A percentile compares a stretch with the other conserved stretches of the same genome.
phyloP scores from a whole-genome alignment of 768 basidiomycete species.

The Boletus rubroflammeus region DNA sequence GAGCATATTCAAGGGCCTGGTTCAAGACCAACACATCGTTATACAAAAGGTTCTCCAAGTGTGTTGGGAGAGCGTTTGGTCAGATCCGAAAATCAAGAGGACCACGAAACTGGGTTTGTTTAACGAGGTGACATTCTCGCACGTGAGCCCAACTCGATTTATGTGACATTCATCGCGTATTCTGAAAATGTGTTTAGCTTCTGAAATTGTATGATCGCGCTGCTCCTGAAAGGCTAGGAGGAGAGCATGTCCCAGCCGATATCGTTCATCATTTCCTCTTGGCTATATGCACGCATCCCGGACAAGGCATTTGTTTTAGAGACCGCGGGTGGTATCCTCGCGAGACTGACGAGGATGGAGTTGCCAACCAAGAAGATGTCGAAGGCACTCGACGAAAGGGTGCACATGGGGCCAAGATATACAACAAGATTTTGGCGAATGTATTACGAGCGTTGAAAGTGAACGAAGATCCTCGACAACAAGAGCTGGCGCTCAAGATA shows the following conservation, averaged over 20 bases:
- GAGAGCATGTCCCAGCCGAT: slow-evolving; percentile 65
- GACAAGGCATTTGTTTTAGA: slow-evolving; percentile 81
- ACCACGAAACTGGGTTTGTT: slow-evolving; percentile 72
- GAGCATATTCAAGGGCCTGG: slow-evolving; percentile 70
- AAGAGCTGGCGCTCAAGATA: slow-evolving; percentile 79
- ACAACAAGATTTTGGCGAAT: slow-evolving; percentile 82
- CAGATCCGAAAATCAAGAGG: slow-evolving; percentile 65
- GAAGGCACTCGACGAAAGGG: slow-evolving; percentile 32
- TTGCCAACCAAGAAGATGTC: slow-evolving; percentile 36
- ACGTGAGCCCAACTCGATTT: slow-evolving; percentile 41
- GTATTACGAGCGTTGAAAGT: slow-evolving; percentile 73
- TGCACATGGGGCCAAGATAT: slow-evolving; percentile 42
- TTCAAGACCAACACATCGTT: slow-evolving; percentile 61
- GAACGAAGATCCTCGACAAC: slow-evolving; percentile 85
- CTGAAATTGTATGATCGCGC: slow-evolving; percentile 70
- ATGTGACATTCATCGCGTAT: neutral
- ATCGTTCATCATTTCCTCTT: slow-evolving; percentile 85
- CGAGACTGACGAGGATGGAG: slow-evolving; percentile 45
- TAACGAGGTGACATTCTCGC: slow-evolving; percentile 58
- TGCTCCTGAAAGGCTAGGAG: slow-evolving; percentile 43
- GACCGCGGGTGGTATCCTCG: slow-evolving; percentile 91
- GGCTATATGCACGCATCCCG: slow-evolving; percentile 76
- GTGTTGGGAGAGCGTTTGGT: slow-evolving; percentile 76
- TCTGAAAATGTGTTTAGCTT: slow-evolving; percentile 42
- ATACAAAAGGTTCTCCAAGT: slow-evolving; percentile 64